These are phyloP conservation scores for Volvox reticuliferus DNA, from an alignment of 139 green algal species.

Conservation along the genomic window DNA sequence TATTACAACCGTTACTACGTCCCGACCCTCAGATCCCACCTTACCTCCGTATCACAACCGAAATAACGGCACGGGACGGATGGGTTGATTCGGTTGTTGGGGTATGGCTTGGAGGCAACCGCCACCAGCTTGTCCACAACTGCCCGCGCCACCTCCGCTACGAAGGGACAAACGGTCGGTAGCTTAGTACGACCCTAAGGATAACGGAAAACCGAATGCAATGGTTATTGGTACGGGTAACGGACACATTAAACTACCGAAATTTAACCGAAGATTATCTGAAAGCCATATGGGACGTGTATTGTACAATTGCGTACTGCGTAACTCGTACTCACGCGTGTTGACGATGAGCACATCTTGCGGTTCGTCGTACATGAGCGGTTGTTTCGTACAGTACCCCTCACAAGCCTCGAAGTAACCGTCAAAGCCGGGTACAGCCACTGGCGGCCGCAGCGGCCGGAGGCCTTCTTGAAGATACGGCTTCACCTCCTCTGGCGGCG, in stretches of 20 bases:
- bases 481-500: not conserved
- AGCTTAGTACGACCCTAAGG: not conserved
- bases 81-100: not conserved
- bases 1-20: too few species aligned
- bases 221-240: too few species aligned
- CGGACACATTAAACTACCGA: not conserved
- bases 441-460: constrained; percentile 2
- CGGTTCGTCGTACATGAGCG: not conserved
- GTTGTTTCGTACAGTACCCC: not conserved
- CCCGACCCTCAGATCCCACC: not conserved
- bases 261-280: too few species aligned
- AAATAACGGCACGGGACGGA: constrained; percentile 63
- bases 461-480: not conserved
- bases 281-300: not conserved
- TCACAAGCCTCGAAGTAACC: not conserved
- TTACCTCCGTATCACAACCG: constrained; percentile 94
- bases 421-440: not conserved
- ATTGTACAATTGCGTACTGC: not conserved
- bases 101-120: not conserved
- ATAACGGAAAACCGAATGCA: not conserved
- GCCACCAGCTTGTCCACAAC: constrained; percentile 23
- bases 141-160: not conserved
- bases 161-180: too few species aligned
- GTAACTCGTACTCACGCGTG: not conserved
- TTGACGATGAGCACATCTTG: constrained; percentile 57